Evolutionary conservation across 2,329 filamentous ascomycete genomes (phyloP).

Genomic region (Gnomoniopsis sp.): DNA sequence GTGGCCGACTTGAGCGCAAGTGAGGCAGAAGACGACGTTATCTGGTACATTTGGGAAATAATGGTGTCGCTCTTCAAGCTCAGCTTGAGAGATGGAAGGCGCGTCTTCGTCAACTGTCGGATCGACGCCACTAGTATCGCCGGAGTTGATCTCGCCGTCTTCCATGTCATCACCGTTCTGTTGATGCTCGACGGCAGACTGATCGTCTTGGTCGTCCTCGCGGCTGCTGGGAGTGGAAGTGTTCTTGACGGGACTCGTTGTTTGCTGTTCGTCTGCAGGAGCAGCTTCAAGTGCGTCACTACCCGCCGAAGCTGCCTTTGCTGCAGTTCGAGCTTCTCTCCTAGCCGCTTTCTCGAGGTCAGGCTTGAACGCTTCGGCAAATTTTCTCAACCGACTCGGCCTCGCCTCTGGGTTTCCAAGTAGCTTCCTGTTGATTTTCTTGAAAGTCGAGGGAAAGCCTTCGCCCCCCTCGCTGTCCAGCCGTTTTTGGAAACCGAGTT

Average conservation of each 20-base stretch:
- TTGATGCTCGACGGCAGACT: not conserved
- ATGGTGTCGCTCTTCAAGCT: constrained; percentile 36
- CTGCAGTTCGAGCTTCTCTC: not conserved
- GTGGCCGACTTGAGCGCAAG: constrained; percentile 50
- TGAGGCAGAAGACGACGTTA: constrained; percentile 44
- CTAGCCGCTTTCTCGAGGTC: not conserved
- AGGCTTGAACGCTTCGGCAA: constrained; percentile 4
- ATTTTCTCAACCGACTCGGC: not conserved
- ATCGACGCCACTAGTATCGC: not conserved
- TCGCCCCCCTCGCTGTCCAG: not conserved
- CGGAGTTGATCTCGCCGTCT: not conserved
- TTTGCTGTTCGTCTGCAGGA: not conserved
- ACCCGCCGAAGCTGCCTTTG: not conserved
- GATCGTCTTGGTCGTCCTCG: not conserved
- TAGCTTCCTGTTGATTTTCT: not conserved
- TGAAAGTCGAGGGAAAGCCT: not conserved
- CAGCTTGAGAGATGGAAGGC: constrained; percentile 24
- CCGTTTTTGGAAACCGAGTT: not conserved
- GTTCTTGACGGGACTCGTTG: not conserved
- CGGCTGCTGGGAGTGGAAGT: not conserved
- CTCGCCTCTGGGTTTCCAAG: constrained; percentile 1
- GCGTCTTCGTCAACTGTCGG: not conserved
- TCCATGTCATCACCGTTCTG: not conserved
- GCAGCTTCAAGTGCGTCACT: not conserved
- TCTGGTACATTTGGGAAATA: constrained; percentile 51